Evolutionary conservation across 306 rosid species (phyloP).

Genomic region (Trichosanthes cucumerina): DNA sequence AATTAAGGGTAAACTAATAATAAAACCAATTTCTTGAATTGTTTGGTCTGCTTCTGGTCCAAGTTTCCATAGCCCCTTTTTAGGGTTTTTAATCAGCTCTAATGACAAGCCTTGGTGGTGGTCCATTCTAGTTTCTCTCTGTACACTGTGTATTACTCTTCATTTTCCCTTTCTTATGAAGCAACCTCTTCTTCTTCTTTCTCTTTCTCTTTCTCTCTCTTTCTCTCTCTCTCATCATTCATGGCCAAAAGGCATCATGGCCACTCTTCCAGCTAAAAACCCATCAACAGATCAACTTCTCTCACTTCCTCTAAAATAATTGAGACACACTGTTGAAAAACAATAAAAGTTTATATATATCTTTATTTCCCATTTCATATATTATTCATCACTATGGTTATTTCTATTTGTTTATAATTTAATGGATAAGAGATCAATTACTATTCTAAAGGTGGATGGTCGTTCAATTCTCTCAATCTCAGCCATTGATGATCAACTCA

Average conservation of each 20-base stretch:
- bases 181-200: slow-evolving; percentile 41
- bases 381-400: background rate
- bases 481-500: too few species aligned
- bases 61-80: slow-evolving; percentile 24
- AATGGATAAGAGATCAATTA: too few species aligned
- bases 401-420: too few species aligned
- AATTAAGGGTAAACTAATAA: background rate
- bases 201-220: slow-evolving; percentile 15
- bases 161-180: slow-evolving; percentile 78
- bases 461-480: too few species aligned
- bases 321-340: background rate
- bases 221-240: slow-evolving; percentile 46
- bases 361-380: background rate
- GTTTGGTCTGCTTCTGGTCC: slow-evolving; percentile 30
- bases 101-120: slow-evolving; percentile 69
- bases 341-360: background rate
- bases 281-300: background rate
- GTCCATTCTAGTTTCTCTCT: slow-evolving; percentile 49
- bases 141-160: slow-evolving; percentile 30
- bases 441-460: too few species aligned
- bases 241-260: slow-evolving; percentile 70
- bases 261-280: background rate
- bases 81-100: slow-evolving; percentile 11
- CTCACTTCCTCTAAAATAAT: slow-evolving; percentile 1
- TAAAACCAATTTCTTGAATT: background rate